phyloP scores from a whole-genome alignment of 768 basidiomycete genomes.

The Leccinum boreale region DNA sequence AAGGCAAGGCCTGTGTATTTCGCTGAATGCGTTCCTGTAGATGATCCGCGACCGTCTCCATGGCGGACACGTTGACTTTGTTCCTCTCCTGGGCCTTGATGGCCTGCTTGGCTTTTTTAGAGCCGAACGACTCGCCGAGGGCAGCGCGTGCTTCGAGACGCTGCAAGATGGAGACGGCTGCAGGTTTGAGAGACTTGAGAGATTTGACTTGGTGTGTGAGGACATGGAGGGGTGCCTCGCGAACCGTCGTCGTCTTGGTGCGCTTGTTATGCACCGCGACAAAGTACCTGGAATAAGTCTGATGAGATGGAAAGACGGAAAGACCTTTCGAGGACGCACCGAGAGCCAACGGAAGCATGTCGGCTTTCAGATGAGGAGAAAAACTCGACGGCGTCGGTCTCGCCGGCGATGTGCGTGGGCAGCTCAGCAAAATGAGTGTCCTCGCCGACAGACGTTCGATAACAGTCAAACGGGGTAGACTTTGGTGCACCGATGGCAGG shows the following conservation, averaged over 20 bases:
- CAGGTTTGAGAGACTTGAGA: slow-evolving; percentile 60
- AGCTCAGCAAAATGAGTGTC: slow-evolving; percentile 32
- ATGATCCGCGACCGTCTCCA: slow-evolving; percentile 78
- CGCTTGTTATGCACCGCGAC: slow-evolving; percentile 78
- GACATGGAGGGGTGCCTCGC: slow-evolving; percentile 67
- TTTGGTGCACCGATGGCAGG: slow-evolving; percentile 59
- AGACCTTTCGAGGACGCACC: slow-evolving; percentile 42
- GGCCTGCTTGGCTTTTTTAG: slow-evolving; percentile 86
- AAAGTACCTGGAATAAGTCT: slow-evolving; percentile 58
- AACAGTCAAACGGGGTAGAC: slow-evolving; percentile 61
- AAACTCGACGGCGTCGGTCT: slow-evolving; percentile 83
- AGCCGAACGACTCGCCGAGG: slow-evolving; percentile 93
- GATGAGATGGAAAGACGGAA: slow-evolving; percentile 2
- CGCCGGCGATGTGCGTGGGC: slow-evolving; percentile 62
- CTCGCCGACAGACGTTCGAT: slow-evolving; percentile 38
- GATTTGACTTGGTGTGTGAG: slow-evolving; percentile 80
- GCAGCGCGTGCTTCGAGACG: slow-evolving; percentile 64
- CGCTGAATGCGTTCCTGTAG: slow-evolving; percentile 81
- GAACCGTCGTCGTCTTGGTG: slow-evolving; percentile 68
- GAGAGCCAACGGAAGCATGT: slow-evolving; percentile 57
- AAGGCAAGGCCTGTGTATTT: slow-evolving; percentile 65
- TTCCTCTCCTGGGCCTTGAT: slow-evolving; percentile 87
- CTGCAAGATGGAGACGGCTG: slow-evolving; percentile 46
- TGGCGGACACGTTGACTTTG: slow-evolving; percentile 82
- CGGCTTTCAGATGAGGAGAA: slow-evolving; percentile 57